Evolutionary conservation across 805 yeast genomes (phyloP).

Genomic region (Isabelozyma rhagii): DNA sequence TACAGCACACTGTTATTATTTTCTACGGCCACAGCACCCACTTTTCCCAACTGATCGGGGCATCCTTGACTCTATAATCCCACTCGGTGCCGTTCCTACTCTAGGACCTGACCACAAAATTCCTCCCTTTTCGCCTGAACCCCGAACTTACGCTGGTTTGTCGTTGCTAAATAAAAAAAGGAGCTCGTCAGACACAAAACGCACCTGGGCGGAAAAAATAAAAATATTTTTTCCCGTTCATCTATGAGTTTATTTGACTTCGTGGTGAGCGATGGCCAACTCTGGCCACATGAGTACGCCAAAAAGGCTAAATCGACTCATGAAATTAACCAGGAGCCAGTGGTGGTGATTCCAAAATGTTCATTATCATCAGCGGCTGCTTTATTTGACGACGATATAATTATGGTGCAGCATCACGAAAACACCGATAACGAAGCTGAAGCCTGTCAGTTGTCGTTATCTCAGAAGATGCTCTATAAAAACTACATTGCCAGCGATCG

Average conservation of each 20-base stretch:
- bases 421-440: background rate
- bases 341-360: conserved; percentile 2
- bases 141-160: too few relatives aligned
- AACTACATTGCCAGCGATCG: background rate
- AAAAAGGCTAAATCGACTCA: conserved; percentile 4
- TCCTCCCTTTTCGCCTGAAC: too few relatives aligned
- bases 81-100: too few relatives aligned
- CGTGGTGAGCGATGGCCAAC: conserved; percentile 1
- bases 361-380: background rate
- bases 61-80: too few relatives aligned
- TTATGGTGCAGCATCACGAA: background rate
- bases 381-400: background rate
- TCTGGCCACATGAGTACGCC: background rate
- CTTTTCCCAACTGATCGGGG: too few relatives aligned
- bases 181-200: background rate
- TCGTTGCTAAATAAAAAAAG: too few relatives aligned
- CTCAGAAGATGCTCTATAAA: background rate
- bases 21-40: too few relatives aligned
- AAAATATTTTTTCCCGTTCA: background rate
- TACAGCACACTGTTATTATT: too few relatives aligned
- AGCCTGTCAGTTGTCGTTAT: background rate
- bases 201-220: background rate
- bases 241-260: background rate
- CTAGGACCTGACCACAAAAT: too few relatives aligned
- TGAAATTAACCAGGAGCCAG: conserved; percentile 1